A percentile compares a stretch with the other conserved stretches of the same genome.
Evolutionary conservation across 2,329 filamentous ascomycete species (phyloP).

Genomic region (Bimuria novae-zelandiae): DNA sequence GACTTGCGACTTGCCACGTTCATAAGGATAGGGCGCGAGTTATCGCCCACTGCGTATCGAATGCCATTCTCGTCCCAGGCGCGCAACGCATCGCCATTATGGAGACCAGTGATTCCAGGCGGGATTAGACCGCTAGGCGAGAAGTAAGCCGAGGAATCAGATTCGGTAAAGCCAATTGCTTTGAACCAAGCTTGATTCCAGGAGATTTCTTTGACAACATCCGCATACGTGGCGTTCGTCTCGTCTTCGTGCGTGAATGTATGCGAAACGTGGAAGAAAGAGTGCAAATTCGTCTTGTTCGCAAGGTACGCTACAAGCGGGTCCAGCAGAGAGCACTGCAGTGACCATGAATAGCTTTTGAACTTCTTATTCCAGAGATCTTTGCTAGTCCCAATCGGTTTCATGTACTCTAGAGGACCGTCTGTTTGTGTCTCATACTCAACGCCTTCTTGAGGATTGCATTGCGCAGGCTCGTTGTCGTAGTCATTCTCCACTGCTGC

Average conservation of each 20-base stretch:
- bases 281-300: conserved; percentile 52
- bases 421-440: conserved; percentile 42
- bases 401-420: conserved; percentile 51
- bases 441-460: conserved; percentile 39
- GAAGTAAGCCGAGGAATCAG: conserved; percentile 49
- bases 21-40: conserved; percentile 59
- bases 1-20: conserved; percentile 43
- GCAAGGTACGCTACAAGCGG: conserved; percentile 57
- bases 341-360: conserved; percentile 51
- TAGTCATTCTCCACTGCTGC: conserved; percentile 23
- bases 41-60: conserved; percentile 62
- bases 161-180: conserved; percentile 53
- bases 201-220: conserved; percentile 59
- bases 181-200: conserved; percentile 64
- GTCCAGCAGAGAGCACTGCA: conserved; percentile 54
- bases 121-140: conserved; percentile 61
- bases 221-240: conserved; percentile 62
- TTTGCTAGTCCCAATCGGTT: conserved; percentile 41
- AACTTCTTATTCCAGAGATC: conserved; percentile 44
- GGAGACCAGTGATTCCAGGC: conserved; percentile 64
- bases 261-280: conserved; percentile 57
- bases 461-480: conserved; percentile 24
- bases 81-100: conserved; percentile 63
- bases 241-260: conserved; percentile 54
- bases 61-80: conserved; percentile 63